phyloP scores from a whole-genome alignment of 495 filamentous ascomycete species.

The Tetracladium marchalianum region DNA sequence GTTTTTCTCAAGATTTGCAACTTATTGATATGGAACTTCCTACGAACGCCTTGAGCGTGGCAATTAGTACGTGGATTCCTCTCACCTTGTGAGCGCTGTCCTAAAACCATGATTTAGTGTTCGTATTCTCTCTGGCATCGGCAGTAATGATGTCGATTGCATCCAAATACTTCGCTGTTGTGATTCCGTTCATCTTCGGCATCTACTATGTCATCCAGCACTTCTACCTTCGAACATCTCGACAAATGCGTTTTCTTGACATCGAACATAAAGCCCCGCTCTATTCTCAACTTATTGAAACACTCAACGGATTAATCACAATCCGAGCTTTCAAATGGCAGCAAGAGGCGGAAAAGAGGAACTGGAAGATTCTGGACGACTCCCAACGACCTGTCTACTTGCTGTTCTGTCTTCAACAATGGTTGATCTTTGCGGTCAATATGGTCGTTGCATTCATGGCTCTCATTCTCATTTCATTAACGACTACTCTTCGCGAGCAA shows the following conservation, averaged over 20 bases:
- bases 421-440: constrained; percentile 38
- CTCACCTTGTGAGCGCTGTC: neutral
- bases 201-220: constrained; percentile 40
- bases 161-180: constrained; percentile 14
- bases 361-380: constrained; percentile 40
- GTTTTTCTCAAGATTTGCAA: constrained; percentile 25
- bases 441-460: constrained; percentile 33
- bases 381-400: constrained; percentile 37
- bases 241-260: constrained; percentile 47
- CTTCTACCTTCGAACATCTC: constrained; percentile 47
- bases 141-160: neutral
- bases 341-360: constrained; percentile 31
- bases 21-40: constrained; percentile 22
- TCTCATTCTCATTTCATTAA: constrained; percentile 27
- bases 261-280: constrained; percentile 28
- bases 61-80: neutral
- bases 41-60: neutral
- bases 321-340: constrained; percentile 38
- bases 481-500: constrained; percentile 18
- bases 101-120: neutral
- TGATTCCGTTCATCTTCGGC: constrained; percentile 27
- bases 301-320: constrained; percentile 34
- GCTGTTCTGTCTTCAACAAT: constrained; percentile 39
- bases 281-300: constrained; percentile 34
- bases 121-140: constrained; percentile 3